These are phyloP conservation scores for Saturnispora serradocipensis DNA, from an alignment of 805 yeast species.

Conservation along the genomic window DNA sequence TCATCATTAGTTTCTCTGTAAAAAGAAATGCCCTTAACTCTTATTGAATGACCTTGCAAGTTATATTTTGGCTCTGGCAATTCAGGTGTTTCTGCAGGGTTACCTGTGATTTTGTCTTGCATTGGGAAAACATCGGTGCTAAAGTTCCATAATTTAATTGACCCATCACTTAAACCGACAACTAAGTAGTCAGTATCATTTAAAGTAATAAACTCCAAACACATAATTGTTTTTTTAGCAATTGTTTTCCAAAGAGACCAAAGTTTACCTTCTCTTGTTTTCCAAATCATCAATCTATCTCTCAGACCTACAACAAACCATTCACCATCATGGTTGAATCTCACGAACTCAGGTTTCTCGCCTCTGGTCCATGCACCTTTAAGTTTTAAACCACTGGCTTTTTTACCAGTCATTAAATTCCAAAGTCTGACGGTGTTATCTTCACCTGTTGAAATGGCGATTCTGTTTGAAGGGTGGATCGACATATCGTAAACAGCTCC, in stretches of 20 bases:
- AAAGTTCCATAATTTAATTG: conserved; percentile 47
- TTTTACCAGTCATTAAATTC: conserved; percentile 95
- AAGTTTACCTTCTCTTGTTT: conserved; percentile 53
- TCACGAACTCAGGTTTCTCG: conserved; percentile 30
- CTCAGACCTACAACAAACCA: conserved; percentile 68
- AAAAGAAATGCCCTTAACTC: conserved; percentile 72
- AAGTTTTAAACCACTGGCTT: conserved; percentile 75
- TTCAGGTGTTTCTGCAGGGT: conserved; percentile 24
- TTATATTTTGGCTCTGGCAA: conserved; percentile 40
- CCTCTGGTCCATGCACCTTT: conserved; percentile 59
- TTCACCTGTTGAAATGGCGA: conserved; percentile 81
- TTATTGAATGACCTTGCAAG: conserved; percentile 71
- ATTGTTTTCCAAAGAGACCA: conserved; percentile 39
- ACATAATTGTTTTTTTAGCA: conserved; percentile 49
- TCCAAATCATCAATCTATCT: conserved; percentile 55
- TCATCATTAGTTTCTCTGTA: conserved; percentile 31
- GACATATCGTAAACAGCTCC: conserved; percentile 78
- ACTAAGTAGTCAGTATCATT: conserved; percentile 45
- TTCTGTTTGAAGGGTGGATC: conserved; percentile 82
- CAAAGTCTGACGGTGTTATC: conserved; percentile 82
- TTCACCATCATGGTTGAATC: conserved; percentile 48
- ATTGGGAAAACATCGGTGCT: conserved; percentile 21
- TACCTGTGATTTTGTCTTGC: conserved; percentile 15
- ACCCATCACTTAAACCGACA: conserved; percentile 65
- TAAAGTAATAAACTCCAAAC: conserved; percentile 42